A percentile compares a stretch with the other conserved stretches of the same genome.
Conservation (phyloP, 305 asterid species). For the Fraxinus platypoda region DNA sequence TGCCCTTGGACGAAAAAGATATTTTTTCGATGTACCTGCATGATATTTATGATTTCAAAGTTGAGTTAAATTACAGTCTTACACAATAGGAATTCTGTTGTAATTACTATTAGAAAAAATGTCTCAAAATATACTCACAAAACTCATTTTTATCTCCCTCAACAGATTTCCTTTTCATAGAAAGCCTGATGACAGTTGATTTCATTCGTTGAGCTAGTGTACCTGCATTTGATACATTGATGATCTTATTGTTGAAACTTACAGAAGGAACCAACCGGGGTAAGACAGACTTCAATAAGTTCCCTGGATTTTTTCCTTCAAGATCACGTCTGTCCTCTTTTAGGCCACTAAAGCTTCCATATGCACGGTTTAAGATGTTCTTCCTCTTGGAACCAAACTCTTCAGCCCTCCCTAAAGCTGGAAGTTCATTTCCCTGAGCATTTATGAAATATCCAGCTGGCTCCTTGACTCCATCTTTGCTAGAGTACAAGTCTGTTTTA, state of each 20-base stretch:
- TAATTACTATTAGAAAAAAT: not conserved
- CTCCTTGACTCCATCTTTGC: conserved; percentile 46
- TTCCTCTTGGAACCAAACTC: conserved; percentile 43
- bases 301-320: conserved; percentile 56
- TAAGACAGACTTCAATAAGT: conserved; percentile 63
- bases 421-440: conserved; percentile 37
- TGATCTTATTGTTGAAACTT: conserved; percentile 68
- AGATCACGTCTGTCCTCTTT: conserved; percentile 48
- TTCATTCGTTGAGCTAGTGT: conserved; percentile 60
- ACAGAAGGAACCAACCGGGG: conserved; percentile 63
- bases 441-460: conserved; percentile 33
- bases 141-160: conserved; percentile 56
- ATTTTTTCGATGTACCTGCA: conserved; percentile 68
- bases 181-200: conserved; percentile 76
- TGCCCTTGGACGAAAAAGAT: conserved; percentile 80
- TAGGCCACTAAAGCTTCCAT: conserved; percentile 49
- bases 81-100: not conserved
- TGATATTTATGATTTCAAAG: not conserved
- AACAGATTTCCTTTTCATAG: conserved; percentile 71
- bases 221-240: conserved; percentile 33
- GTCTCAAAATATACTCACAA: conserved; percentile 39
- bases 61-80: not conserved
- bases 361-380: conserved; percentile 52
- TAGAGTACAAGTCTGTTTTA: conserved; percentile 33
- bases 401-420: conserved; percentile 38